Conservation (phyloP, 768 basidiomycete genomes). For the Coprinellus micaceus region DNA sequence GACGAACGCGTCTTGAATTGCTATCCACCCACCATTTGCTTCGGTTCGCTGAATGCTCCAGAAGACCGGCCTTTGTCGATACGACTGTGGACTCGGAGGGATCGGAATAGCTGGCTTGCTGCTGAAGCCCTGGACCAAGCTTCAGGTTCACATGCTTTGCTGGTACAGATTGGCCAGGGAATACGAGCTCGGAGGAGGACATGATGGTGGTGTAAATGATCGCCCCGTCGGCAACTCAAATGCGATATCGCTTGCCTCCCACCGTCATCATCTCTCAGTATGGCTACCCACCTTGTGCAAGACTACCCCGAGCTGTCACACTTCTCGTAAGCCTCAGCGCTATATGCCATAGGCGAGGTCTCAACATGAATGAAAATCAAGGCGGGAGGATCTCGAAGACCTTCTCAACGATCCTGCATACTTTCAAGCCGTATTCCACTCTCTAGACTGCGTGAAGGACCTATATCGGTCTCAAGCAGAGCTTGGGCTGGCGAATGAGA, state of each 20-base stretch:
- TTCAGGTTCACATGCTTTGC: constrained; percentile 78
- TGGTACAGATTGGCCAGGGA: constrained; percentile 79
- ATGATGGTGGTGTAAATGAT: constrained; percentile 17
- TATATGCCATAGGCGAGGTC: not conserved
- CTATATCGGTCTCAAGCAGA: constrained; percentile 75
- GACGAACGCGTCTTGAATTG: constrained; percentile 77
- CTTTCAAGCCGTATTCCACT: constrained; percentile 86
- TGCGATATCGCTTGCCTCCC: constrained; percentile 5
- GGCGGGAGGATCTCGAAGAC: constrained; percentile 89
- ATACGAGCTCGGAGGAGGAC: constrained; percentile 45
- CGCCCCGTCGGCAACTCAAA: constrained; percentile 8
- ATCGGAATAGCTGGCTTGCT: constrained; percentile 31
- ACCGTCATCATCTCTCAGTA: constrained; percentile 15
- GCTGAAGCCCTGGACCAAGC: constrained; percentile 79
- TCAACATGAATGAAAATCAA: constrained; percentile 24
- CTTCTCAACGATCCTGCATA: constrained; percentile 75
- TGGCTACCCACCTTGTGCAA: constrained; percentile 44
- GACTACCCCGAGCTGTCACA: constrained; percentile 75
- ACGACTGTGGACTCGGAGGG: constrained; percentile 34
- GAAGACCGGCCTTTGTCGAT: constrained; percentile 66
- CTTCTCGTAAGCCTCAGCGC: constrained; percentile 54
- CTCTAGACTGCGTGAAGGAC: constrained; percentile 66
- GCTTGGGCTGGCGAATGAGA: constrained; percentile 79
- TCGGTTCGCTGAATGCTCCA: constrained; percentile 67
- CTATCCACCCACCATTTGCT: constrained; percentile 89